phyloP scores from a whole-genome alignment of 2,329 filamentous ascomycete species.

The Alternaria ethzedia region DNA sequence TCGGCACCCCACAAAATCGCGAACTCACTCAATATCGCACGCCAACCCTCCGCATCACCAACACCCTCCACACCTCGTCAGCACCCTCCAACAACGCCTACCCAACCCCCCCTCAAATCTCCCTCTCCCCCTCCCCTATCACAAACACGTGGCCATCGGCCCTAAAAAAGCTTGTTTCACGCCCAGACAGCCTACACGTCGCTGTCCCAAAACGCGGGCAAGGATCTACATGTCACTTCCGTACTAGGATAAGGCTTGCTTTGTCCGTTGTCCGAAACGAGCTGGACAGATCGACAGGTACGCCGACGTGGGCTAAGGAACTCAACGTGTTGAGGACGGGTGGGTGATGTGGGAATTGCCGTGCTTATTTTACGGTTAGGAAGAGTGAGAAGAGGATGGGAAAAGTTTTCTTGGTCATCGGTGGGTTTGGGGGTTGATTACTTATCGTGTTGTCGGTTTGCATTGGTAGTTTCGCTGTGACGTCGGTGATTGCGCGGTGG shows the following conservation, averaged over 20 bases:
- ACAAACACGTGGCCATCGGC: background rate
- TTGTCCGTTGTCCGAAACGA: background rate
- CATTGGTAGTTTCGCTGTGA: too few species aligned
- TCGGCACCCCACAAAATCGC: too few species aligned
- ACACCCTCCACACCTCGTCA: too few species aligned
- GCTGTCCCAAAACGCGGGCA: background rate
- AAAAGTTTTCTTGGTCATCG: background rate
- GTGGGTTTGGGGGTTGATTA: background rate
- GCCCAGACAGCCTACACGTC: background rate
- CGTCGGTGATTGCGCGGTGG: background rate
- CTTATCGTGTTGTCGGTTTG: too few species aligned
- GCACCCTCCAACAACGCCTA: too few species aligned
- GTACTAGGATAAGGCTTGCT: background rate
- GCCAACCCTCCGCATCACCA: too few species aligned
- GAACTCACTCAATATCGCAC: too few species aligned
- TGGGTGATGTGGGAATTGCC: background rate
- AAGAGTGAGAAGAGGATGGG: background rate
- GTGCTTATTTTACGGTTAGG: background rate
- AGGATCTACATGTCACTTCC: background rate
- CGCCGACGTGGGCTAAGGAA: background rate
- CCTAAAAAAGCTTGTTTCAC: background rate
- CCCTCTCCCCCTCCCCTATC: background rate
- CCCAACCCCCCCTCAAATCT: background rate
- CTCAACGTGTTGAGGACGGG: background rate
- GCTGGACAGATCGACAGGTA: background rate